Conservation (phyloP, 2,329 filamentous ascomycete species). For the Claviceps pusilla region DNA sequence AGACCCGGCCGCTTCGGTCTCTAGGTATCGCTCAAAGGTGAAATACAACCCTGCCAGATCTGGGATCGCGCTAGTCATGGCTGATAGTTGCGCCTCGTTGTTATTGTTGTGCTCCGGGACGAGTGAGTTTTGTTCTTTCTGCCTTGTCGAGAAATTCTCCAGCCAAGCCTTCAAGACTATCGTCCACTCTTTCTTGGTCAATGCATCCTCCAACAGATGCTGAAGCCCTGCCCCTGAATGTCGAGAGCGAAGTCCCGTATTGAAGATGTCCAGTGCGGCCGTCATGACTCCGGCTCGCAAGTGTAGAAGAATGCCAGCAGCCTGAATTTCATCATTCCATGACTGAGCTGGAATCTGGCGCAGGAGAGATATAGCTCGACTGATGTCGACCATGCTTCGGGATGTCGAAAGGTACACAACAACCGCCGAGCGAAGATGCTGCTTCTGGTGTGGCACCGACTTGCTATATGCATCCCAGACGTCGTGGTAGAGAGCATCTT, state of each 20-base stretch:
- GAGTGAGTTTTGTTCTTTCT: neutral
- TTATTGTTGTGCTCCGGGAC: no score
- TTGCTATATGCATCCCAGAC: slow-evolving; percentile 29
- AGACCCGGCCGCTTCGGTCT: slow-evolving; percentile 12
- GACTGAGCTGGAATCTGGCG: slow-evolving; percentile 17
- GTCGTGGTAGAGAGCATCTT: slow-evolving; percentile 20
- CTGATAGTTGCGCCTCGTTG: slow-evolving; percentile 1
- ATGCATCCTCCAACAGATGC: slow-evolving; percentile 25
- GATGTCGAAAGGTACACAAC: slow-evolving; percentile 29
- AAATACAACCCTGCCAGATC: slow-evolving; percentile 18
- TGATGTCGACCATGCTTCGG: slow-evolving; percentile 26
- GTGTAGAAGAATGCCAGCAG: slow-evolving; percentile 26
- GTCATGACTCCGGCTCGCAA: slow-evolving; percentile 24
- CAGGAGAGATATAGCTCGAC: slow-evolving; percentile 31
- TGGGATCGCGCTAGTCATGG: slow-evolving; percentile 13
- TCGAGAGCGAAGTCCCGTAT: slow-evolving; percentile 19
- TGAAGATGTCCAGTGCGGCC: slow-evolving; percentile 26
- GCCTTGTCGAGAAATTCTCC: slow-evolving; percentile 14
- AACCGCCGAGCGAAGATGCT: slow-evolving; percentile 17
- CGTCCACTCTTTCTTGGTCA: slow-evolving; percentile 23
- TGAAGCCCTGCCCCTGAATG: slow-evolving; percentile 26
- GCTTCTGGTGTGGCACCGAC: slow-evolving; percentile 19
- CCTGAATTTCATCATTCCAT: slow-evolving; percentile 27
- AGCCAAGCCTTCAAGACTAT: slow-evolving; percentile 23
- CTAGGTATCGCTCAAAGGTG: slow-evolving; percentile 19